Percentiles rank a stretch among this genome's conserved stretches.
phyloP scores from a whole-genome alignment of 1,284 basidiomycete species.

The Hortiboletus rubellus region DNA sequence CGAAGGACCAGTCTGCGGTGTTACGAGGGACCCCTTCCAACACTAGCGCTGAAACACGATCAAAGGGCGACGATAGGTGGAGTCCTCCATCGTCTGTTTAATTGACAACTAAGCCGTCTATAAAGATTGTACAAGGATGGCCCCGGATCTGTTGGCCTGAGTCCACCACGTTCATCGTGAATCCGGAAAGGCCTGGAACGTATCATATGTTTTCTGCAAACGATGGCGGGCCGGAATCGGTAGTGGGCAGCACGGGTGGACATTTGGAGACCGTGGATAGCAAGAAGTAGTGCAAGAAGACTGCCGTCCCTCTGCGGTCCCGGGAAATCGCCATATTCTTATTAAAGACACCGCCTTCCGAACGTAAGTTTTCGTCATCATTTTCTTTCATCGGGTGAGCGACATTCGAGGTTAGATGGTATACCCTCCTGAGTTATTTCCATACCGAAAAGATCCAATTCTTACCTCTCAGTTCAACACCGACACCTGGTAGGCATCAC shows the following conservation, averaged over 20 bases:
- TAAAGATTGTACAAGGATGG: constrained; percentile 10
- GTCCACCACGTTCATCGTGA: constrained; percentile 18
- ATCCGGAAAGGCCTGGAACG: constrained; percentile 1
- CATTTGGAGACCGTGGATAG: background rate
- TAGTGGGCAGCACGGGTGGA: background rate
- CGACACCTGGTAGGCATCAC: background rate
- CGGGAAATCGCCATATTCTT: constrained; percentile 14
- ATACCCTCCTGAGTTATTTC: constrained; percentile 27
- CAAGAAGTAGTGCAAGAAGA: background rate
- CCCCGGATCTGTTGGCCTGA: constrained; percentile 3
- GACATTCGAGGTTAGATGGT: constrained; percentile 20
- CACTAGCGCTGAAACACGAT: background rate
- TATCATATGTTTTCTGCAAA: background rate
- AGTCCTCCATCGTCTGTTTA: background rate
- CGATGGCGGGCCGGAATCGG: background rate
- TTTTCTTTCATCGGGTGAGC: background rate
- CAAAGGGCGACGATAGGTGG: background rate
- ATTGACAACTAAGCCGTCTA: background rate
- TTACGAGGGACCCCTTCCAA: background rate
- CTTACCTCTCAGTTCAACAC: constrained; percentile 20
- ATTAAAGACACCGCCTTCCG: constrained; percentile 26
- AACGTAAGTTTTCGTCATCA: constrained; percentile 3
- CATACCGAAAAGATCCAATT: constrained; percentile 25
- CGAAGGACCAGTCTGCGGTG: background rate
- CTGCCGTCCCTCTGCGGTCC: background rate